Percentiles rank a stretch among this genome's conserved stretches.
Evolutionary conservation across 305 asterid genomes (phyloP).

Genomic region (Fraxinus dipetala): DNA sequence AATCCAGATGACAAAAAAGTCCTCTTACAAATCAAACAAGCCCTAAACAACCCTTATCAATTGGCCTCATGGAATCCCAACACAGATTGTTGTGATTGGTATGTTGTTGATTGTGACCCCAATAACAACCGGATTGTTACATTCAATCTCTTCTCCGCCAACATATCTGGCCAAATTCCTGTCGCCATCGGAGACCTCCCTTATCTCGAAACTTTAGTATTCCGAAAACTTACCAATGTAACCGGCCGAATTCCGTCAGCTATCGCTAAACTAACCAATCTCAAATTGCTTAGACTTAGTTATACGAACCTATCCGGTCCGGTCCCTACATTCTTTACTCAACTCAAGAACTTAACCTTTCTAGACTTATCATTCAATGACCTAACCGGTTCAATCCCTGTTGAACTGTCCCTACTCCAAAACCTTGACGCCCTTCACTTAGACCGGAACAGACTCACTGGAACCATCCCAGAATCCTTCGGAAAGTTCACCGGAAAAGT

Average conservation of each 20-base stretch:
- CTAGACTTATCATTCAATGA: constrained; percentile 32
- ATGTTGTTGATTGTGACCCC: constrained; percentile 25
- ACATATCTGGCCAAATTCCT: constrained; percentile 39
- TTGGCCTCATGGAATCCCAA: constrained; percentile 36
- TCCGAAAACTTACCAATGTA: constrained; percentile 31
- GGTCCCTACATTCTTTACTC: constrained; percentile 32
- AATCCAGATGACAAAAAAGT: constrained; percentile 33
- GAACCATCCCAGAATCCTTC: constrained; percentile 38
- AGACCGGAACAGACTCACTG: constrained; percentile 36
- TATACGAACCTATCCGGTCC: constrained; percentile 36
- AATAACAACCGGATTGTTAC: constrained; percentile 26
- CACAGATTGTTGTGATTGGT: constrained; percentile 37
- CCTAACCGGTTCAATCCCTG: constrained; percentile 33
- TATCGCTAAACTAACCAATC: constrained; percentile 29
- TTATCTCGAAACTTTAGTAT: constrained; percentile 17
- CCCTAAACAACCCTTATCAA: constrained; percentile 32
- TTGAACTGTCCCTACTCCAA: constrained; percentile 21
- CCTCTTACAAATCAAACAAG: constrained; percentile 33
- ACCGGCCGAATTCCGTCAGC: constrained; percentile 33
- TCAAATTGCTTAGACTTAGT: constrained; percentile 25
- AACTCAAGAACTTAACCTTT: constrained; percentile 27
- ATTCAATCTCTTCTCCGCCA: constrained; percentile 24
- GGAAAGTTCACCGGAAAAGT: constrained; percentile 26
- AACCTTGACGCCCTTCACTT: constrained; percentile 21
- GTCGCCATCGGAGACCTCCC: constrained; percentile 31